Base-by-base conservation (phyloP, 257 asterid species). In the Asclepias syriaca region DNA sequence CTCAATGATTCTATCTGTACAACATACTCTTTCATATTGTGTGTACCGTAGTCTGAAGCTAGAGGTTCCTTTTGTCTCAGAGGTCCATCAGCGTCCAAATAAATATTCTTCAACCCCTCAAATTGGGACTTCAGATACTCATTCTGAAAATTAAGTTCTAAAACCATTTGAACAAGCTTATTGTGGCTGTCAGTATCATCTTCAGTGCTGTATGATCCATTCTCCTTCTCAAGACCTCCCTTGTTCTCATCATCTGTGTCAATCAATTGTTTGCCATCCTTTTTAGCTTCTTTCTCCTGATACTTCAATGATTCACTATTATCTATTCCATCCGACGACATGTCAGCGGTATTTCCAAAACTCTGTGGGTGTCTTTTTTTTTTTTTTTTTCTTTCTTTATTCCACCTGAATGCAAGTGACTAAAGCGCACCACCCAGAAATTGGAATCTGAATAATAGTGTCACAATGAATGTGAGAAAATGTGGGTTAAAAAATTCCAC, bases 41-140 rank as follows among this genome's bases (percentile, higher is more conserved):
- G 43, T 56, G 71, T 78, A 53, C 81, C 80, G 72, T 77, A 71
- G 3, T 70, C 85, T 64, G 71, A 78, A 45, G 63, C 84, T 72
- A 27, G 78, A 7, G 76, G 72, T 78, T 78, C 74, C 34, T 58
- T 74, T 72, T 49, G 82, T 67, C 60, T 69, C 76, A 60, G 78
- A 61, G 76, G 65, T 39, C 10, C 71, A 22, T 72, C 78, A 78
- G 86, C 78, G 68, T 80, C 74, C 19, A 68, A 68, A 66, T 68
- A 54, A 74, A 66, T 73, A 77, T 76, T 81, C 83, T 83, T 81
- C 77, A 92, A 78, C 55, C 83, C 95, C 77, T 72, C 85, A 72
- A 84, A 85, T 79, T 92, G 97, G 80, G 94, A 86, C 77, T 86
- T 90, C 89, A 95, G 77, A 80, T 86, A 95, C 75, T 87, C 97